Evolutionary conservation across 208 protist species (phyloP), one percentile per base, ranked within the genome.

Genomic region (Acanthamoeba royreba): DNA sequence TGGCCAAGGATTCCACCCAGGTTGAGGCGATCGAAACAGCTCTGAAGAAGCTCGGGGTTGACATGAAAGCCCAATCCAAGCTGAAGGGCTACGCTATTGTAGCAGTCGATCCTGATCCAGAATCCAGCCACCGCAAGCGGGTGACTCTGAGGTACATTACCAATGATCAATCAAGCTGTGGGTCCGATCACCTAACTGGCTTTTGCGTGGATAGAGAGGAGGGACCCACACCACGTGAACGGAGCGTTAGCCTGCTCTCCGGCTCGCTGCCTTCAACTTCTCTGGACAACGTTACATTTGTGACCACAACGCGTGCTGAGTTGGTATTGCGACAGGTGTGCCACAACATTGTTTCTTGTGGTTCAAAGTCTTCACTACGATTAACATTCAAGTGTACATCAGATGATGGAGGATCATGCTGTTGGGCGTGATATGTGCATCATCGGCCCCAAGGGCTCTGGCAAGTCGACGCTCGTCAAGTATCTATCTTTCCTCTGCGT

Each of bases 381-480:
- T 13, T 38, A 0, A 19, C 5, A 2, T 28, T 8, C 55, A 17
- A 19, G 33, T 28, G 0, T 7, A 22, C 58, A 45, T 4, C 85
- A 94, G 25, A 86, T 97, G 91, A 2, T 96, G 46, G 85, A 96
- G 63, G 92, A 95, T 49, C 96, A 97, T 35, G 92, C 63, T 15
- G 40, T 96, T 17, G 94, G 97, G 22, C 94, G 96, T 58, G 98
- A 98, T 94, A 96, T 98, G 45, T 96, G 97, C 88, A 89, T 99
- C 9, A 86, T 98, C 31, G 98, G 98, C 17, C 92, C 94, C 3
- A 97, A 97, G 25, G 98, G 98, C 43, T 97, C 96, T 72, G 98
- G 98, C 63, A 99, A 99, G 95, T 98, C 97, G 22, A 95, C 95
- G 1, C 83, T 99, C 74, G 95, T 97, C 15, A 96, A 96, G 40